These are phyloP conservation scores for Fusarium pseudonygamai DNA, from an alignment of 2,329 filamentous ascomycete genomes.

Conservation along the genomic window DNA sequence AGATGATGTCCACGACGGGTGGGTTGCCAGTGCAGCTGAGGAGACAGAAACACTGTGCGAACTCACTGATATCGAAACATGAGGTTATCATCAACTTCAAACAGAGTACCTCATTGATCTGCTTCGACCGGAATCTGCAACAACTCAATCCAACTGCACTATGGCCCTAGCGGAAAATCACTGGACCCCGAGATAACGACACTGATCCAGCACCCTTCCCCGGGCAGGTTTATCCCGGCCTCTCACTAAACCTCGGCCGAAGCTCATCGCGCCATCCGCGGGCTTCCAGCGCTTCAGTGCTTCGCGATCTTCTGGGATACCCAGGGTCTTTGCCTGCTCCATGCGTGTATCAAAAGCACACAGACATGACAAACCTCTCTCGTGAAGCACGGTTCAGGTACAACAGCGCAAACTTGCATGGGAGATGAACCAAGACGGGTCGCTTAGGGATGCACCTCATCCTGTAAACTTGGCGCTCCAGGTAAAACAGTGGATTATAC, in stretches of 20 bases:
- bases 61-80: constrained; percentile 10
- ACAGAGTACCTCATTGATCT: neutral
- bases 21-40: constrained; percentile 42
- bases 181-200: constrained; percentile 5
- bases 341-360: constrained; percentile 14
- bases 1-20: constrained; percentile 16
- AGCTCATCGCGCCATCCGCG: constrained; percentile 36
- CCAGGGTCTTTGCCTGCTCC: constrained; percentile 29
- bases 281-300: constrained; percentile 21
- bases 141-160: neutral
- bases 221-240: constrained; percentile 9
- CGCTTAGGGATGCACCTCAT: constrained; percentile 22
- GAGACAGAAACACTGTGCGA: constrained; percentile 38
- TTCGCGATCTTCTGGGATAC: constrained; percentile 19
- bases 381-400: constrained; percentile 23
- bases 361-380: neutral
- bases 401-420: constrained; percentile 11
- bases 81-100: constrained; percentile 16
- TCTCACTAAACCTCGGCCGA: constrained; percentile 33
- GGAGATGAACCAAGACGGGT: constrained; percentile 11
- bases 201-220: constrained; percentile 3
- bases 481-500: neutral
- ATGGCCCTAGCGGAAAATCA: neutral
- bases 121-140: neutral
- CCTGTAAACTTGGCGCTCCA: neutral